phyloP scores from a whole-genome alignment of 306 rosid species.

The Fagus sylvatica region DNA sequence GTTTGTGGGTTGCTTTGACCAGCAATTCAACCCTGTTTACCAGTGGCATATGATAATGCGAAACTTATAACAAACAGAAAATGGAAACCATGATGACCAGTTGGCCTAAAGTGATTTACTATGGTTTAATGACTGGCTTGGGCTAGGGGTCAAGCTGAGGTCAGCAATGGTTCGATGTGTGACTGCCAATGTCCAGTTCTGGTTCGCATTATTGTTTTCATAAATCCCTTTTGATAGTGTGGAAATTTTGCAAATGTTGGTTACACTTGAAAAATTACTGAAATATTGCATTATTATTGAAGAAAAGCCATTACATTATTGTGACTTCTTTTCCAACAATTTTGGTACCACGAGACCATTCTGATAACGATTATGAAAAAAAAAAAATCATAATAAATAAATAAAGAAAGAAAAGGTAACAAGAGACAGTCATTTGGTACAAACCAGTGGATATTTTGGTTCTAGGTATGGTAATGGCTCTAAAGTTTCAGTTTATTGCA shows the following conservation, averaged over 20 bases:
- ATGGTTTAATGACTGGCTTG: background rate
- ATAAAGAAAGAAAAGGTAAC: background rate
- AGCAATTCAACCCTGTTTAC: background rate
- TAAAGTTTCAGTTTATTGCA: background rate
- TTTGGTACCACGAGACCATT: background rate
- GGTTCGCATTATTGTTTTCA: background rate
- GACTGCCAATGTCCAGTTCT: background rate
- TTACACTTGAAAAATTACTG: background rate
- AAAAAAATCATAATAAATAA: background rate
- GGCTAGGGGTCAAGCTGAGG: background rate
- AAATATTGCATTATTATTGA: background rate
- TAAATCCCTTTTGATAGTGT: background rate
- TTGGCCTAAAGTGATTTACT: background rate
- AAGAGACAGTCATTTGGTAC: slow-evolving; percentile 6
- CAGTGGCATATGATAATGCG: background rate
- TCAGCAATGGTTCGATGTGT: background rate
- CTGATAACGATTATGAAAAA: too few relatives aligned
- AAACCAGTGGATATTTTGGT: too few relatives aligned
- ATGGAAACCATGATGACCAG: background rate
- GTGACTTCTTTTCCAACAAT: background rate
- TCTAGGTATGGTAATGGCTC: background rate
- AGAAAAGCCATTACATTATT: background rate
- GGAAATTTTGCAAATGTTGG: background rate
- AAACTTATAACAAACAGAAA: background rate
- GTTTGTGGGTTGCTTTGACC: background rate